These are phyloP conservation scores for Teunomyces panamensis DNA, from an alignment of 805 yeast species.

Conservation along the genomic window DNA sequence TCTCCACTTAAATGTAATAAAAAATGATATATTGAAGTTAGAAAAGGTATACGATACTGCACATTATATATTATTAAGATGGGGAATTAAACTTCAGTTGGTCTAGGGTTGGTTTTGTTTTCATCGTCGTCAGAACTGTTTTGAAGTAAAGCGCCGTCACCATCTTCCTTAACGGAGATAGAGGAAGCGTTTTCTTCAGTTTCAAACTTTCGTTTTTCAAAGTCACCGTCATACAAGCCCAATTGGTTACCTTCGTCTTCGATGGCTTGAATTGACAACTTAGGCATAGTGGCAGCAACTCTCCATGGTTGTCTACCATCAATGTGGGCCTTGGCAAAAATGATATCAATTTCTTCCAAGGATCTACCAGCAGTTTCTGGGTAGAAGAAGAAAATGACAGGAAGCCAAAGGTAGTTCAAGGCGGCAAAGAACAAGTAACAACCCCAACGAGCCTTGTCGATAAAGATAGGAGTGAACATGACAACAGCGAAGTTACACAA, in stretches of 20 bases:
- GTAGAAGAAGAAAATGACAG: conserved; percentile 43
- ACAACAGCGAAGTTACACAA: conserved; percentile 43
- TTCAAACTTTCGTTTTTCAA: conserved; percentile 37
- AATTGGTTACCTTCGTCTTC: conserved; percentile 58
- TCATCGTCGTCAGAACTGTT: background rate
- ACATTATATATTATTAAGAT: background rate
- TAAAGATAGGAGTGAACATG: conserved; percentile 45
- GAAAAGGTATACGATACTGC: background rate
- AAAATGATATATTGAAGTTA: background rate
- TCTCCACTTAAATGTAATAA: too few relatives aligned
- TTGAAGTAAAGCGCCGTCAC: conserved; percentile 7
- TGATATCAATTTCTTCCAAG: conserved; percentile 51
- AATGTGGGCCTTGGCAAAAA: conserved; percentile 57
- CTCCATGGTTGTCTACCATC: conserved; percentile 60
- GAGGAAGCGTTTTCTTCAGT: conserved; percentile 25
- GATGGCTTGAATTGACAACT: conserved; percentile 51
- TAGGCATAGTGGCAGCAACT: conserved; percentile 63
- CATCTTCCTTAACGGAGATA: conserved; percentile 11
- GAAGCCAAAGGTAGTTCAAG: conserved; percentile 36
- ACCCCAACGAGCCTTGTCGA: conserved; percentile 37
- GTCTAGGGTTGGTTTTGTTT: background rate
- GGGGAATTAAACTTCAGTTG: conserved; percentile 7
- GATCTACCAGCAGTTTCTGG: conserved; percentile 46
- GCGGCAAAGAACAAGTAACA: conserved; percentile 42
- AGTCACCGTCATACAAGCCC: conserved; percentile 49